Base-by-base conservation (phyloP, 306 rosid species). In the Lotus japonicus region DNA sequence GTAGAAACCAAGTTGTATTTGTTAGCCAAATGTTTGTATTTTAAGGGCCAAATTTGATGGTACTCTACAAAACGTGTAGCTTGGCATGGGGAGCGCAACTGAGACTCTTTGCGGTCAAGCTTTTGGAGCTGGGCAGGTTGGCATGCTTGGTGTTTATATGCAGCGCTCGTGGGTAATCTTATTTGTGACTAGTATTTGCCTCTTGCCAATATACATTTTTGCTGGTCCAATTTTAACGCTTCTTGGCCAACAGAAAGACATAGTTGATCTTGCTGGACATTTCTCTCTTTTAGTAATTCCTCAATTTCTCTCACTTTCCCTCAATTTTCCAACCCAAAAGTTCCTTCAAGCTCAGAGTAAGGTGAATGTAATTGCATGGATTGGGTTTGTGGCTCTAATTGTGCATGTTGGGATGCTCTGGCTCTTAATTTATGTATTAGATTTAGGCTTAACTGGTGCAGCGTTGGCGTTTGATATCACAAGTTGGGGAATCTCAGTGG, bases 21-120 rank as follows among this genome's bases (percentile, higher is more conserved):
- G 38, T 78, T 36, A 33, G 14, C 16, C 4, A 13, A 26, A 9
- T 39, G 28, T 26, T 75, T 18, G 4, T 21, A 33, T 70, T 43
- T 10, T 9, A 28, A n/a, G 80, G 42, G 14, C 64, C 21, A 2
- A 36, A 50, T 56, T 39, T 74, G 50, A 68, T 41, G 54, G 50
- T 50, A 52, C 5, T 49, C 15, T 31, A n/a, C 46, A 5, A 50
- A 76, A 60, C 63, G 1, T 80, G 68, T 45, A 85, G 90, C 78
- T 91, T 76, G 97, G 97, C 11, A 91, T 90, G 98, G 96, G 96
- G 41, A 89, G 97, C 43, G 98, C 98, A 12, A 49, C 88, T 0
- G 98, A 89, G 87, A 92, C 97, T 13, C 82, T 92, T 0, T 92
- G 98, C 36, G 97, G 98, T 28, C 98, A 92, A 84, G 96, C 98